phyloP scores from a whole-genome alignment of 73 alveolate genomes.

The Tetrahymena elliotti region DNA sequence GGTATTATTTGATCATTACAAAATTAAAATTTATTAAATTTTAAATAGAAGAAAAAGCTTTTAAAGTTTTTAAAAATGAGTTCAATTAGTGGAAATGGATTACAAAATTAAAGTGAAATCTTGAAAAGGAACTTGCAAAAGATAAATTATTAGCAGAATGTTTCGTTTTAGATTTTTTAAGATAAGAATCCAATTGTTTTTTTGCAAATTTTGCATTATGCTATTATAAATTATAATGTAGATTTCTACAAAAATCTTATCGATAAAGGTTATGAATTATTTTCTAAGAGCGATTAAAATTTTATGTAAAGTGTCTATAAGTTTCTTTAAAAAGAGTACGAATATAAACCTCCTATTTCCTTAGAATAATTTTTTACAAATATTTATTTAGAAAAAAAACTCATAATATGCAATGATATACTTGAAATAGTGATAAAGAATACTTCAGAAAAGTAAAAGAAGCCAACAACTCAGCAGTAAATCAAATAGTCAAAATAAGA shows the following conservation, averaged over 20 bases:
- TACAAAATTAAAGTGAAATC: neutral
- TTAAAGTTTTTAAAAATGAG: neutral
- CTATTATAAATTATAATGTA: constrained; percentile 47
- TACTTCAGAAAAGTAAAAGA: constrained; percentile 21
- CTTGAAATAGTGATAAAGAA: constrained; percentile 48
- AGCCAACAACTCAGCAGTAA: neutral
- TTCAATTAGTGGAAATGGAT: neutral
- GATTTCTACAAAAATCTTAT: constrained; percentile 47
- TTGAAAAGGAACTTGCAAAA: constrained; percentile 9
- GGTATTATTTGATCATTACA: too few relatives aligned
- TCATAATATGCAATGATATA: constrained; percentile 56
- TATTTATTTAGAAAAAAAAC: constrained; percentile 53
- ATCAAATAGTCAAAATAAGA: neutral
- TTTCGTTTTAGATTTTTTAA: constrained; percentile 32
- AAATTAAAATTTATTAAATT: too few relatives aligned
- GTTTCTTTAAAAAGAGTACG: constrained; percentile 47
- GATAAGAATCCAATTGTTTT: constrained; percentile 53
- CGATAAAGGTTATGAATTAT: constrained; percentile 59
- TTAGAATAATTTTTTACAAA: constrained; percentile 51
- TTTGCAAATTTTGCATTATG: constrained; percentile 51
- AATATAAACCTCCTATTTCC: constrained; percentile 49
- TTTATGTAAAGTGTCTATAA: constrained; percentile 53
- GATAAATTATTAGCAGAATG: constrained; percentile 41
- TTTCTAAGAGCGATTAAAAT: constrained; percentile 58
- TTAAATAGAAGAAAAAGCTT: neutral